These are phyloP conservation scores for Areca catechu DNA, from an alignment of 176 grass and related monocot species.

Conservation along the genomic window DNA sequence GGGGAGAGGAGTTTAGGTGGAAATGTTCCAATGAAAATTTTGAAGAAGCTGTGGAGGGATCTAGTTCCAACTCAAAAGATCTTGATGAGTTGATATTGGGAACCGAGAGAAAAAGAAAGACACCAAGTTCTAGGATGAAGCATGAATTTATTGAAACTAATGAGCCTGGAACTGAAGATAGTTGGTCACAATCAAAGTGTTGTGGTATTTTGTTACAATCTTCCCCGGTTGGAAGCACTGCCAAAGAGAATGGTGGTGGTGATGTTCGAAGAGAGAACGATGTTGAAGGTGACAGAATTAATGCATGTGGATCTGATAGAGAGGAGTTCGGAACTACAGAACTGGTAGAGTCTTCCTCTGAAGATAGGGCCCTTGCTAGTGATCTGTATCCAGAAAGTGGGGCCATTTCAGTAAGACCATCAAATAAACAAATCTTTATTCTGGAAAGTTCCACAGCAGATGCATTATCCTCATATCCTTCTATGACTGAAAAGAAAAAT, in stretches of 20 bases:
- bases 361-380: background rate
- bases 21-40: background rate
- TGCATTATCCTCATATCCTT: too few species aligned
- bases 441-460: too few species aligned
- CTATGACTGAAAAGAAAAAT: too few species aligned
- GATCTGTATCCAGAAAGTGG: background rate
- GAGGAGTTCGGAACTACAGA: background rate
- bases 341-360: background rate
- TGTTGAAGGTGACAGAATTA: background rate
- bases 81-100: background rate
- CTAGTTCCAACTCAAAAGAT: background rate
- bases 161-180: background rate
- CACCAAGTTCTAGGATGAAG: background rate
- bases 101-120: background rate
- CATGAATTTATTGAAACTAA: background rate
- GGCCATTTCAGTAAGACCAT: too few species aligned
- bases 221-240: background rate
- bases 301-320: background rate
- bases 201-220: background rate
- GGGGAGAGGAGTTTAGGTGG: background rate
- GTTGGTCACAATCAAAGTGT: background rate
- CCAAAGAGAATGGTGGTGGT: background rate
- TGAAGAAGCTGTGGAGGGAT: slow-evolving; percentile 1
- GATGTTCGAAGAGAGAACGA: background rate
- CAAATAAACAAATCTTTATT: too few species aligned